These are phyloP conservation scores for Diaporthe vexans DNA, from an alignment of 2,329 filamentous ascomycete species.

Conservation along the genomic window DNA sequence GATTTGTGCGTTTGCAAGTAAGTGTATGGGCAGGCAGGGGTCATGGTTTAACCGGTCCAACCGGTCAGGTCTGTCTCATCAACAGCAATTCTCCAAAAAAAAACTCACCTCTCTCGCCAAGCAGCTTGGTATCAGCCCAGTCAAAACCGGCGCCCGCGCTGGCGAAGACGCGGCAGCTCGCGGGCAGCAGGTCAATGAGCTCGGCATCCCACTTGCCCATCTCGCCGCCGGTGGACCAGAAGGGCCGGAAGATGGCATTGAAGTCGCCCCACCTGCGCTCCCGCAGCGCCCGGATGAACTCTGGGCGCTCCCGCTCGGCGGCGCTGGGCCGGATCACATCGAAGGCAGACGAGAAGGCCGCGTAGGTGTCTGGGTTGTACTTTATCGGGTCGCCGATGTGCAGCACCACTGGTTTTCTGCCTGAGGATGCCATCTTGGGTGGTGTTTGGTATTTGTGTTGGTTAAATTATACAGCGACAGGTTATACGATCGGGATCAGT, in stretches of 20 bases:
- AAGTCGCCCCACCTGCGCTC: slow-evolving; percentile 70
- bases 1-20: too few species aligned
- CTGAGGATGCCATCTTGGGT: not conserved
- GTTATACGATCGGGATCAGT: not conserved
- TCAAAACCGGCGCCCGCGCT: slow-evolving; percentile 76
- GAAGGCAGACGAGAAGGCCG: slow-evolving; percentile 58
- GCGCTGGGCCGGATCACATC: slow-evolving; percentile 65
- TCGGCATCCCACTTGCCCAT: slow-evolving; percentile 76
- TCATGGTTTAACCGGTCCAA: too few species aligned
- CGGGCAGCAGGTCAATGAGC: slow-evolving; percentile 68
- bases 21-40: too few species aligned
- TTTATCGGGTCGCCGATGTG: slow-evolving; percentile 78
- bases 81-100: too few species aligned
- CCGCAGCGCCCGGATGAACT: slow-evolving; percentile 63
- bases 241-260: slow-evolving; percentile 66
- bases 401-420: slow-evolving; percentile 70
- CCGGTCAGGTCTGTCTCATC: too few species aligned
- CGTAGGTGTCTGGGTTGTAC: slow-evolving; percentile 64
- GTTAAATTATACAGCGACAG: not conserved
- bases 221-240: slow-evolving; percentile 72
- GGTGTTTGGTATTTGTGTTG: not conserved
- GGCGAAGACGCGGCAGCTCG: slow-evolving; percentile 71
- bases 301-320: slow-evolving; percentile 64
- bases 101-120: slow-evolving; percentile 70
- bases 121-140: slow-evolving; percentile 73